Percentiles rank a stretch among this genome's conserved stretches.
Conservation (phyloP, 768 basidiomycete species). For the Sporobolomyces phaffii region DNA sequence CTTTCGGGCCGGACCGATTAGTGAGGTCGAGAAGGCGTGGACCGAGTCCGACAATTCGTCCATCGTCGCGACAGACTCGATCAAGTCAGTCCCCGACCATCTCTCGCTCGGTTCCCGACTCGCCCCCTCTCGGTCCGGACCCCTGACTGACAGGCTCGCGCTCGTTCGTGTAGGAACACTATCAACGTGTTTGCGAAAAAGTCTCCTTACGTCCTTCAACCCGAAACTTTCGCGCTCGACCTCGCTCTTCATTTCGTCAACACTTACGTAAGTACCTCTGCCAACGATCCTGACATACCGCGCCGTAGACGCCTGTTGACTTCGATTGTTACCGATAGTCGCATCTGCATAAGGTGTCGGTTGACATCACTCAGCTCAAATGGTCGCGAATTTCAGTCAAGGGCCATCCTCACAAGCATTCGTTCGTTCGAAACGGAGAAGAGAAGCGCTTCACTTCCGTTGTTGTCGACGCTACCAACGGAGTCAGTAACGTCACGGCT, state of each 20-base stretch:
- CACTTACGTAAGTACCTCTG: slow-evolving; percentile 58
- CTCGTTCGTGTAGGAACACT: slow-evolving; percentile 13
- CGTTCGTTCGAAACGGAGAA: slow-evolving; percentile 82
- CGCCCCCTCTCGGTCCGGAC: too few species aligned
- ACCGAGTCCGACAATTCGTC: slow-evolving; percentile 81
- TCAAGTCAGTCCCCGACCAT: slow-evolving; percentile 42
- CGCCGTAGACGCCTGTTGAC: too few species aligned
- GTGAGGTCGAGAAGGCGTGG: slow-evolving; percentile 49
- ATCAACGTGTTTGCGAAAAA: slow-evolving; percentile 58
- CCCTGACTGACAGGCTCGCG: not conserved
- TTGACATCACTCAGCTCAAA: slow-evolving; percentile 52
- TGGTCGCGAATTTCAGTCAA: slow-evolving; percentile 60
- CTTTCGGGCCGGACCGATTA: too few species aligned
- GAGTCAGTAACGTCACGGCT: slow-evolving; percentile 60
- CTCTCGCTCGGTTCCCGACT: slow-evolving; percentile 10
- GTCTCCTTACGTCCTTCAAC: slow-evolving; percentile 75
- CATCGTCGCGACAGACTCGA: slow-evolving; percentile 85
- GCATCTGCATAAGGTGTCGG: slow-evolving; percentile 28
- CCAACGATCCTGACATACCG: too few species aligned
- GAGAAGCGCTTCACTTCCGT: slow-evolving; percentile 63
- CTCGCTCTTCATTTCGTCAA: slow-evolving; percentile 74
- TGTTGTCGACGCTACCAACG: slow-evolving; percentile 55
- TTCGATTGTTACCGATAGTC: not conserved
- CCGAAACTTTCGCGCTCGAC: slow-evolving; percentile 81
- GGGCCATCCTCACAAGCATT: slow-evolving; percentile 61